Base-by-base conservation (phyloP, 1,139 yeast species). In the Saccharomyces hybrid region DNA sequence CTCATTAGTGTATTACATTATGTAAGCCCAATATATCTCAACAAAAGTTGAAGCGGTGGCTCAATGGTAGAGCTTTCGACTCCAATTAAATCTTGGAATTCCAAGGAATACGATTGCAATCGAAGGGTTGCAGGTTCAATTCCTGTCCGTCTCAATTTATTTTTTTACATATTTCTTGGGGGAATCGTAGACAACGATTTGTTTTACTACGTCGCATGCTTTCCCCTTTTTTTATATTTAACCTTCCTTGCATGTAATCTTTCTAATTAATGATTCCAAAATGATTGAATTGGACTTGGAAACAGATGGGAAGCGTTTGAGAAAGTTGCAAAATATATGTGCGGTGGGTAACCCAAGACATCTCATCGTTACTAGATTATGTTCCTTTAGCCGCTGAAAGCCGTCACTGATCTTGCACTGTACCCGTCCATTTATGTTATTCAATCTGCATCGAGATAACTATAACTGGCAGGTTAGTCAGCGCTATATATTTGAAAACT, bases 1-100 rank as follows among this genome's bases (percentile, higher is more conserved):
- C 23, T 20, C 23, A 20, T 20, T 3, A 20, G 23, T 20, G 23
- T 20, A 20, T 20, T 3, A 3, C 4, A 20, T 20, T 20, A 20
- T 20, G 23, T 20, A 20, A 20, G 23, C 4, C 4, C 23, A 3
- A 3, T 20, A 20, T 20, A 20, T 20, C 4, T 3, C 51, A 54
- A 44, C 48, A 55, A 47, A 49, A 51, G 50, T 57, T 60, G 88
- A 82, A 82, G 89, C 88, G 85, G 88, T 84, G 88, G 89, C 90
- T 84, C 90, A 84, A 84, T 84, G 90, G 90, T 83, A 84, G 90
- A 84, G 89, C 88, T 82, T 83, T 83, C 83, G 90, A 84, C 84
- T 85, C 89, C 89, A 84, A 79, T 73, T 73, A 63, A 61, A 66
- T 59, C 61, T 63, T 66, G 72, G 73, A 65, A 57, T 65, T 66